phyloP scores from a whole-genome alignment of 148 eudicot genomes.

The Silene latifolia region DNA sequence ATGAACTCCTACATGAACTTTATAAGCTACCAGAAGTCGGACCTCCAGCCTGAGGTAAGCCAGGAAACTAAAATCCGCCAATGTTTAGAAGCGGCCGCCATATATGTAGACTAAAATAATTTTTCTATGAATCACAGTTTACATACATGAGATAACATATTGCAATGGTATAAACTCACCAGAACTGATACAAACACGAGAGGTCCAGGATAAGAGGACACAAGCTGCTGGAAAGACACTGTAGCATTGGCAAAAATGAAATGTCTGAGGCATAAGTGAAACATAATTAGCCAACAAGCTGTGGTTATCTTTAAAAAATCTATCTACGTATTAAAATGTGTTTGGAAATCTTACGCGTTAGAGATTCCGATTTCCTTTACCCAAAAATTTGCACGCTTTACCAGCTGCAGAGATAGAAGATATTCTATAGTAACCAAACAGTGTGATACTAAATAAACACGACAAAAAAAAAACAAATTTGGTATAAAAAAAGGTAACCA shows the following conservation, averaged over 20 bases:
- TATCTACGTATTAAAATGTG: neutral
- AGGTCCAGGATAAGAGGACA: constrained; percentile 90
- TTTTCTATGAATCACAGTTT: neutral
- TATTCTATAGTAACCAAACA: neutral
- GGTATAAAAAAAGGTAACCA: constrained; percentile 23
- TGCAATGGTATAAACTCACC: constrained; percentile 46
- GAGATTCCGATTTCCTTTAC: constrained; percentile 56
- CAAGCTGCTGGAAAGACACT: constrained; percentile 69
- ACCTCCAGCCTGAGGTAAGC: too few species aligned
- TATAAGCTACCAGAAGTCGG: neutral
- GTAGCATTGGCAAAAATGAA: constrained; percentile 83
- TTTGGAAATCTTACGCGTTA: constrained; percentile 55
- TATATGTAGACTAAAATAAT: neutral
- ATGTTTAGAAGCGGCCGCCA: too few species aligned
- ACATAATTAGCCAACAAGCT: constrained; percentile 22
- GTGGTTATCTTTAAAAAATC: neutral
- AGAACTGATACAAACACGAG: constrained; percentile 70
- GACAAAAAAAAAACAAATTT: constrained; percentile 11
- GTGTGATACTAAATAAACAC: constrained; percentile 8
- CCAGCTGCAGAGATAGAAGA: constrained; percentile 59
- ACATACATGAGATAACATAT: neutral
- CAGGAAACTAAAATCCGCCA: too few species aligned
- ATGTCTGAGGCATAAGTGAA: constrained; percentile 51
- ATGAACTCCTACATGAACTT: neutral
- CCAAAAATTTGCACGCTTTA: constrained; percentile 76